Base-by-base conservation (phyloP, 768 basidiomycete species). In the Boletales sp. region DNA sequence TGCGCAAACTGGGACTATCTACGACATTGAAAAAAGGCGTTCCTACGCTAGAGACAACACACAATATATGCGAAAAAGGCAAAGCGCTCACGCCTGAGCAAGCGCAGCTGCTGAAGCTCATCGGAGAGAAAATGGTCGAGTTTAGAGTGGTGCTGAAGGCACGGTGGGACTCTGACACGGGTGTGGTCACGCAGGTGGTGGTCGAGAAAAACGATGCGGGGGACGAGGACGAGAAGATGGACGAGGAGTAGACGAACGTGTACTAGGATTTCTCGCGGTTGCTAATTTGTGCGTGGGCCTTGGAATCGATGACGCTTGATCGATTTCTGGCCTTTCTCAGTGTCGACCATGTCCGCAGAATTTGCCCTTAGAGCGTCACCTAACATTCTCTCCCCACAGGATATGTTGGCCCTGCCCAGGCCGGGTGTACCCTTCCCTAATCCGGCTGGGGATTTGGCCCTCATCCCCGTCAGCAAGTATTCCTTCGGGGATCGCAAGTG, bases 91-190 rank as follows among this genome's bases (percentile, higher is more conserved):
- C 87, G 4, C 68, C 80, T 47, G 94, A 98, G 69, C 90, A 97
- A 73, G 85, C 94, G 24, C 90, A 97, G 69, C 72, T 98, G 40
- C 73, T 99, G 54, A 97, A 98, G 75, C 75, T 98, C 53, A 81
- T 93, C 37, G 92, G 91, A 11, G 81, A 93, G 61, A 86, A 82
- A 71, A 87, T 94, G 87, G 93, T 93, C 3, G 78, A 76, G 42
- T 94, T 94, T 69, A 76, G 81, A 53, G 83, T 92, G 19, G 77
- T 74, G n/a, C 67, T 91, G 50, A 76, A 81, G 47, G 79, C 82
- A 38, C 72, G 84, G 50, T 93, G 90, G 89, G 82, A 86, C 55
- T 78, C 84, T 41, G 73, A 71, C 50, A 82, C 75, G 30, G 88
- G 83, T 18, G 74, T 82, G 57, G 83, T 91, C 34, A 72, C 74